phyloP scores from a whole-genome alignment of 352 stramenopile species.

The Pythium myriotylum region DNA sequence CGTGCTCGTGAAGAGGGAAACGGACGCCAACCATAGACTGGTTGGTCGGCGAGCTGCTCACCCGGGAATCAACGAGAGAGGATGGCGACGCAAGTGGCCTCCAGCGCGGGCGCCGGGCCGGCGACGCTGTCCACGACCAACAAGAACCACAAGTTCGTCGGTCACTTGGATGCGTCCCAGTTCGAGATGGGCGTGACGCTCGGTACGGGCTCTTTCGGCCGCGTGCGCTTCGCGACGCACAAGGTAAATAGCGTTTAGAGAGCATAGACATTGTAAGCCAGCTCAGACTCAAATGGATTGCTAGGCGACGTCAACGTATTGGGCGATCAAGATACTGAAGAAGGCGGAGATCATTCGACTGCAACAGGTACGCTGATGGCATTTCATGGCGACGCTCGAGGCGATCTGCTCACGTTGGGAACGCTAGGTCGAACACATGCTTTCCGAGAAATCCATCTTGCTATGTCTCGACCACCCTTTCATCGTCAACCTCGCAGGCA shows the following conservation, averaged over 20 bases:
- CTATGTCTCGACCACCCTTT: conserved; percentile 94
- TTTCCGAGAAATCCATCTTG: conserved; percentile 96
- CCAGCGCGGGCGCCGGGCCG: conserved; percentile 23
- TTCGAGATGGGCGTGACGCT: conserved; percentile 96
- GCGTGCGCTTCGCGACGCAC: conserved; percentile 96
- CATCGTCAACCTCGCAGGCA: conserved; percentile 95
- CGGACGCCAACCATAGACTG: conserved; percentile 19
- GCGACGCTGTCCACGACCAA: conserved; percentile 33
- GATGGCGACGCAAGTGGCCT: conserved; percentile 21
- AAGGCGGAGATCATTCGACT: conserved; percentile 96
- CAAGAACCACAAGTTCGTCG: conserved; percentile 40
- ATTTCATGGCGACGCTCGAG: not conserved
- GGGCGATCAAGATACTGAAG: conserved; percentile 98
- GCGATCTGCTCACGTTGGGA: not conserved
- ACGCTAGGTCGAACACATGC: conserved; percentile 95
- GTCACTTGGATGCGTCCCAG: conserved; percentile 75
- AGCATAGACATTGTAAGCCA: no score
- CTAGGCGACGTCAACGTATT: conserved; percentile 89
- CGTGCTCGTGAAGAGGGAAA: conserved; percentile 14
- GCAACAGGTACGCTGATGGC: conserved; percentile 74
- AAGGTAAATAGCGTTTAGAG: conserved; percentile 75
- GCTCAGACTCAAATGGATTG: no score
- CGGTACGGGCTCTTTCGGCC: conserved; percentile 96
- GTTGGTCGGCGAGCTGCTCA: conserved; percentile 1
- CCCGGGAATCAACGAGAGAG: not conserved